Percentiles rank a stretch among this genome's conserved stretches.
phyloP scores from a whole-genome alignment of 495 filamentous ascomycete genomes.

The Penicillium riverlandense region DNA sequence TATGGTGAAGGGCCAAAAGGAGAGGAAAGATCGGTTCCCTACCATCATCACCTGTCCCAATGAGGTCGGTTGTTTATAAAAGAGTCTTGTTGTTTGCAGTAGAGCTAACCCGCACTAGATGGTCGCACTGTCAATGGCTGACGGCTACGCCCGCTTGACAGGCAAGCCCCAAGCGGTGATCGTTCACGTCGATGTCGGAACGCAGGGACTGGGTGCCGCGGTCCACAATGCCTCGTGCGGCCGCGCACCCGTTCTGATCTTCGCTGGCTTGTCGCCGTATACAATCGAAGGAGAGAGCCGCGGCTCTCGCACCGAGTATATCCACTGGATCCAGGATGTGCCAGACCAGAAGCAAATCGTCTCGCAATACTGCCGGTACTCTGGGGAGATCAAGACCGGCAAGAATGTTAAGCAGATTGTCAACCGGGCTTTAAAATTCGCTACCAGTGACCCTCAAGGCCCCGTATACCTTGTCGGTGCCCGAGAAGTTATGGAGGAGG shows the following conservation, averaged over 20 bases:
- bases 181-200: constrained; percentile 94
- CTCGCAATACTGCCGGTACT: constrained; percentile 89
- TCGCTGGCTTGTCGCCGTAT: constrained; percentile 83
- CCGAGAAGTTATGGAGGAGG: constrained; percentile 88
- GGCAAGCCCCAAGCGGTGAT: constrained; percentile 85
- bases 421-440: constrained; percentile 83
- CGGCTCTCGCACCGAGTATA: constrained; percentile 86
- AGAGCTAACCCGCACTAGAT: constrained; percentile 47
- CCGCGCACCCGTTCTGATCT: constrained; percentile 80
- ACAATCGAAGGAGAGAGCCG: constrained; percentile 88
- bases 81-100: not conserved
- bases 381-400: constrained; percentile 82
- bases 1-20: constrained; percentile 81
- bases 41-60: constrained; percentile 90
- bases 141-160: constrained; percentile 86
- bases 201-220: constrained; percentile 83
- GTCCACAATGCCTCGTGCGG: constrained; percentile 88
- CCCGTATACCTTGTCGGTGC: constrained; percentile 83
- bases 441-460: constrained; percentile 70
- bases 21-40: constrained; percentile 63
- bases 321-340: constrained; percentile 97
- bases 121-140: constrained; percentile 96
- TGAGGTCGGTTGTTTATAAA: constrained; percentile 39
- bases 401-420: constrained; percentile 96
- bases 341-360: constrained; percentile 92